Base-by-base conservation (phyloP, 2,329 filamentous ascomycete species). In the Amylocarpus encephaloides region DNA sequence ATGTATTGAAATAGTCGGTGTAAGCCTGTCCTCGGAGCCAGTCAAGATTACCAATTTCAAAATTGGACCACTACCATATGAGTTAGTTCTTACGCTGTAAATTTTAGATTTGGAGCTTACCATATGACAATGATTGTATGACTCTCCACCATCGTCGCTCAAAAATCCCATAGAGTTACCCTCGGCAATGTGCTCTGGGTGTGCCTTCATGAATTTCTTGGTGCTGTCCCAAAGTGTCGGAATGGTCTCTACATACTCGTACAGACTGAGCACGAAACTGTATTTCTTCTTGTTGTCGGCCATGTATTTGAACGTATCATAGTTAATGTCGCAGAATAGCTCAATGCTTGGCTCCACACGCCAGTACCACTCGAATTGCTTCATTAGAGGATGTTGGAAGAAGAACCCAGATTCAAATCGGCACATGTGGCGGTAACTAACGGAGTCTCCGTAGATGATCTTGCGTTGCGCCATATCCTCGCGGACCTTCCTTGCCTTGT, bases 331-430 rank as follows among this genome's bases (percentile, higher is more conserved):
- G 72, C 93, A 98, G 78, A 82, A 96, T 55, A 98, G 85, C 75
- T 97, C 88, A 67, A 98, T 83, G 71, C 88, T 93, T 62, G 93
- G 93, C 77, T 98, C 93, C 12, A 98, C 93, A 61, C 94, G 88
- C 93, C 93, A 98, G 79, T 98, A 98, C 81, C 89, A 98, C 67
- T 98, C 93, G 71, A 95, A 98, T 68, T 97, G 90, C 69, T 88
- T 73, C 88, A 98, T 91, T 60, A 96, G 73, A 29, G 82, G 80
- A 69, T 98, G 93, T 54, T 86, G 89, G 82, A 97, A 98, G 79
- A 98, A 98, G 78, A 98, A 98, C 35, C 93, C 93, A 6, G 92
- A 97, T 72, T 98, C 93, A 67, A 95, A 98, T 58, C 93, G 88
- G 72, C 93, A 98, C 93, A 98, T 98, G 76, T 98, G 94, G 57